A percentile compares a stretch with the other conserved stretches of the same genome.
phyloP scores from a whole-genome alignment of 2,329 filamentous ascomycete genomes.

The Grosmannia huntii region DNA sequence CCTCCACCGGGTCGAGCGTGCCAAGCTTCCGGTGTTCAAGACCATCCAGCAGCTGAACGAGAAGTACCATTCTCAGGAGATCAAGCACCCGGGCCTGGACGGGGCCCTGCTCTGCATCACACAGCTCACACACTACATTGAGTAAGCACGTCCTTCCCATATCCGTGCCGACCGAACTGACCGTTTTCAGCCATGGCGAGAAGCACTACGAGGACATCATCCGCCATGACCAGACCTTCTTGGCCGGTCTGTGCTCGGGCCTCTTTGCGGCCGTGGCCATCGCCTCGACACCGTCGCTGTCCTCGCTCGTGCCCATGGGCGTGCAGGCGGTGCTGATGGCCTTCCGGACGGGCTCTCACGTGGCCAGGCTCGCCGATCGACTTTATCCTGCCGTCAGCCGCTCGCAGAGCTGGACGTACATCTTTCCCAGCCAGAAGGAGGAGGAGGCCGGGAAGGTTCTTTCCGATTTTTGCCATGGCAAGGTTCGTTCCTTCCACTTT shows the following conservation, averaged over 20 bases:
- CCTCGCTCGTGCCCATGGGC: slow-evolving; percentile 47
- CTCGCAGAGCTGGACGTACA: slow-evolving; percentile 53
- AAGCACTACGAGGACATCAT: slow-evolving; percentile 42
- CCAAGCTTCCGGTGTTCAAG: slow-evolving; percentile 47
- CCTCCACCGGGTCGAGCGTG: slow-evolving; percentile 42
- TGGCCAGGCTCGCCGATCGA: slow-evolving; percentile 34
- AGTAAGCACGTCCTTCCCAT: slow-evolving; percentile 32
- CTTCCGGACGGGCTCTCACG: slow-evolving; percentile 50
- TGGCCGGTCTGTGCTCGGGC: slow-evolving; percentile 56
- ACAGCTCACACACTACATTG: slow-evolving; percentile 57
- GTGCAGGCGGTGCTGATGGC: slow-evolving; percentile 52
- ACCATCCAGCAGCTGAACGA: slow-evolving; percentile 53
- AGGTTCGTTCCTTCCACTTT: slow-evolving; percentile 24
- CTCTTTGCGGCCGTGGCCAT: slow-evolving; percentile 58
- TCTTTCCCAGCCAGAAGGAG: slow-evolving; percentile 44
- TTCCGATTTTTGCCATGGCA: slow-evolving; percentile 41
- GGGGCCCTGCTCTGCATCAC: slow-evolving; percentile 51
- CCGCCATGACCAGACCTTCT: slow-evolving; percentile 34
- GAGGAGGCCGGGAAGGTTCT: slow-evolving; percentile 35
- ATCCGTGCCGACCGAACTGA: slow-evolving; percentile 8
- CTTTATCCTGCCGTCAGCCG: slow-evolving; percentile 25
- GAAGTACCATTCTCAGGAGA: slow-evolving; percentile 42
- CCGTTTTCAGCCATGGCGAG: slow-evolving; percentile 32
- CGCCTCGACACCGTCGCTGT: slow-evolving; percentile 48
- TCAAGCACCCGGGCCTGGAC: slow-evolving; percentile 50